Evolutionary conservation across 441 rosid genomes (phyloP).

Genomic region (Hypseocharis bilobata): DNA sequence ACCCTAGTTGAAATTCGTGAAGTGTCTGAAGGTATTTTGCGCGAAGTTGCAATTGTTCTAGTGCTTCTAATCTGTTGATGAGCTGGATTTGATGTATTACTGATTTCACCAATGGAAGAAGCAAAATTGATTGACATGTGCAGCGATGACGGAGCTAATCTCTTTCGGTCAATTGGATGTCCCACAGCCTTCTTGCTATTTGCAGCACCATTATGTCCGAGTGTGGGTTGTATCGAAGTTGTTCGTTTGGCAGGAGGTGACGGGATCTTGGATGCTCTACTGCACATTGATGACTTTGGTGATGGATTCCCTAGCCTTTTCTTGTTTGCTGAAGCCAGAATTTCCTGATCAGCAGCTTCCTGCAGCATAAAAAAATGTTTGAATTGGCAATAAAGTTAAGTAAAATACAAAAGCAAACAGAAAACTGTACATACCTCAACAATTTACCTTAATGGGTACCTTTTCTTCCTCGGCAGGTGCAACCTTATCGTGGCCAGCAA

Average conservation of each 20-base stretch:
- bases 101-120: constrained; percentile 27
- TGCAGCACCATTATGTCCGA: constrained; percentile 19
- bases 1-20: constrained; percentile 1
- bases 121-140: constrained; percentile 44
- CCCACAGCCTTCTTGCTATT: constrained; percentile 23
- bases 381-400: constrained; percentile 19
- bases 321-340: constrained; percentile 26
- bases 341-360: constrained; percentile 34
- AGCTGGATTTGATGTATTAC: constrained; percentile 21
- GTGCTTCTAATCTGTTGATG: constrained; percentile 13
- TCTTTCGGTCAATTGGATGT: constrained; percentile 33
- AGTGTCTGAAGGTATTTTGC: constrained; percentile 15
- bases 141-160: constrained; percentile 32
- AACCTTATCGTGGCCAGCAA: constrained; percentile 13
- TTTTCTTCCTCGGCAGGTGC: constrained; percentile 22
- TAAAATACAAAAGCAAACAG: constrained; percentile 5
- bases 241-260: constrained; percentile 28
- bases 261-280: constrained; percentile 25
- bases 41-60: neutral
- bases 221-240: constrained; percentile 30
- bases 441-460: constrained; percentile 35
- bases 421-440: constrained; percentile 3
- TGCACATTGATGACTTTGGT: constrained; percentile 21
- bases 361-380: constrained; percentile 19
- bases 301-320: constrained; percentile 29